Evolutionary conservation across 805 yeast genomes (phyloP).

Genomic region (Isabelozyma heimii): DNA sequence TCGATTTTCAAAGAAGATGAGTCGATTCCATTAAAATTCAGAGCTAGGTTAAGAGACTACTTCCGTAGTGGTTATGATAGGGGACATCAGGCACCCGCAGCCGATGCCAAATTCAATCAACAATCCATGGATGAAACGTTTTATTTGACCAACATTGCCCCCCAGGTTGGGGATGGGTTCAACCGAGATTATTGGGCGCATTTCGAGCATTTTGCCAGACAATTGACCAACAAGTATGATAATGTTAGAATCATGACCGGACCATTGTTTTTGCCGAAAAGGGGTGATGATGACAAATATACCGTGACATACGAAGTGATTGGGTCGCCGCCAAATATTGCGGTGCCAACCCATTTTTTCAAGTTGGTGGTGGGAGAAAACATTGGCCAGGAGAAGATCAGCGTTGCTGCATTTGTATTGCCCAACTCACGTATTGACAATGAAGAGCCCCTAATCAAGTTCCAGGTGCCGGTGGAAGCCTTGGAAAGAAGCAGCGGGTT

Average conservation of each 20-base stretch:
- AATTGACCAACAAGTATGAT: slow-evolving; percentile 67
- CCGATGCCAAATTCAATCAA: slow-evolving; percentile 90
- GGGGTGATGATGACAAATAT: slow-evolving; percentile 78
- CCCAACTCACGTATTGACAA: slow-evolving; percentile 85
- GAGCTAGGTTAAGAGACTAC: slow-evolving; percentile 78
- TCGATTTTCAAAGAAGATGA: slow-evolving; percentile 89
- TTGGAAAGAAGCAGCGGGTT: slow-evolving; percentile 85
- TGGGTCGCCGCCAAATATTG: slow-evolving; percentile 94
- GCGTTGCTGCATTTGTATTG: slow-evolving; percentile 89
- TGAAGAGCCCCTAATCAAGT: slow-evolving; percentile 62
- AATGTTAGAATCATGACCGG: slow-evolving; percentile 90
- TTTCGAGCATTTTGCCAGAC: slow-evolving; percentile 83
- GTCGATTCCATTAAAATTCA: slow-evolving; percentile 67
- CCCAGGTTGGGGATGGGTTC: slow-evolving; percentile 97
- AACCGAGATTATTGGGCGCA: slow-evolving; percentile 98
- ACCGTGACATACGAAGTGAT: slow-evolving; percentile 86
- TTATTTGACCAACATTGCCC: slow-evolving; percentile 83
- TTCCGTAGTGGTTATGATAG: slow-evolving; percentile 95
- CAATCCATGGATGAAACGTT: slow-evolving; percentile 95
- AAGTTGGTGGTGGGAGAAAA: slow-evolving; percentile 84
- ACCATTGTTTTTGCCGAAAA: slow-evolving; percentile 83
- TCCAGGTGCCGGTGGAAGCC: slow-evolving; percentile 88
- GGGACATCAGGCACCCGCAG: slow-evolving; percentile 98
- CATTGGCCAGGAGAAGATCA: slow-evolving; percentile 42
- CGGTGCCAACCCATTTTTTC: slow-evolving; percentile 97